Base-by-base conservation (phyloP, 257 asterid species). In the Nicotiana paniculata region DNA sequence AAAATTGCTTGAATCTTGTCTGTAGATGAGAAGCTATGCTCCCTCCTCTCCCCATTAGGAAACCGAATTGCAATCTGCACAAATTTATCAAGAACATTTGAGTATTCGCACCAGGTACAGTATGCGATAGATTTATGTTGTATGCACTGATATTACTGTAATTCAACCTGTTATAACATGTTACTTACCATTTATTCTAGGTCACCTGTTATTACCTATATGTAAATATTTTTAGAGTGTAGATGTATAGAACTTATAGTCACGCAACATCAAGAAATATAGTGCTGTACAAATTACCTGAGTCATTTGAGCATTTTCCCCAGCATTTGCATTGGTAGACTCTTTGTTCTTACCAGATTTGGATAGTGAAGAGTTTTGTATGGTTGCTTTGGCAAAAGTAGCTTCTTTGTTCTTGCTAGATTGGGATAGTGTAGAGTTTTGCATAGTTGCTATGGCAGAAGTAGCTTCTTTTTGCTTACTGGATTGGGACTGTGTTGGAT, bases 1-100 rank as follows among this genome's bases (percentile, higher is more conserved):
- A 87, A 95, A 32, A 93, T 92, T 55, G 82, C 93, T 76, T 81
- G 80, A 61, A 95, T 87, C 85, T 91, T 90, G 86, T 95, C 98
- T 3, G 89, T 88, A 16, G 89, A 82, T 83, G 51, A 70, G 92
- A 93, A 93, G 83, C 94, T 87, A 0, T 90, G 92, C 79, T 93
- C 98, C 85, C 85, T 87, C 84, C 98, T 93, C 88, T 93, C 98
- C 33, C 98, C 98, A 55, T 92, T 93, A 10, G 98, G 98, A 76
- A 93, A 95, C 28, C 97, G 91, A 79, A 95, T 92, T 86, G 90
- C 68, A 67, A 95, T 91, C 98, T 95, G 88, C 39, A 51, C 3
- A 46, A 17, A 2, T 2, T 75, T 24, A 48, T 15, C 39, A 15
- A 48, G 26, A 51, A 66, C 48, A 26, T 37, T 37, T 26, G 79